Conservation (phyloP, 2,329 filamentous ascomycete genomes). For the Albifimbria verrucaria region DNA sequence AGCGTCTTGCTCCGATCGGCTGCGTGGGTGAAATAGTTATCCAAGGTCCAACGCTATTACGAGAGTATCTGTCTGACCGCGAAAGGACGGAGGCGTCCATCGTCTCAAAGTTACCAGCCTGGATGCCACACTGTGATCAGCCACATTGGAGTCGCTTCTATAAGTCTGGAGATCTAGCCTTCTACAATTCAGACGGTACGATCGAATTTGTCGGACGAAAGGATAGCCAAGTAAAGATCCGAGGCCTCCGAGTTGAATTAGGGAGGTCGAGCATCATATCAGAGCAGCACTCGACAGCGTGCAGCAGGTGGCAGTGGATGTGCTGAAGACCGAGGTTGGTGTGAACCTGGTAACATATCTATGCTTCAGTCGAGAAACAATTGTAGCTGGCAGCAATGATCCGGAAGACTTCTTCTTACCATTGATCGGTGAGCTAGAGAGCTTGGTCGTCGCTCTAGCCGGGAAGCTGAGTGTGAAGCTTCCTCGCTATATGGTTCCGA, state of each 20-base stretch:
- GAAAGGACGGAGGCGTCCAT: constrained; percentile 15
- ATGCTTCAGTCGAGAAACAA: constrained; percentile 4
- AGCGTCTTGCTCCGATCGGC: constrained; percentile 9
- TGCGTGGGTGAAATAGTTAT: constrained; percentile 15
- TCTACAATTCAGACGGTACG: constrained; percentile 26
- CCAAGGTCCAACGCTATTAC: constrained; percentile 14
- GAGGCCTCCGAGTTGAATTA: constrained; percentile 50
- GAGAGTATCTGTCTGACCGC: constrained; percentile 18
- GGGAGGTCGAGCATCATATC: constrained; percentile 10
- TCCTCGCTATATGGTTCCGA: constrained; percentile 14
- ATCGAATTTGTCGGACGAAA: constrained; percentile 44
- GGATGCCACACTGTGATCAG: constrained; percentile 11
- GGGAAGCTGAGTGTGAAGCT: constrained; percentile 10
- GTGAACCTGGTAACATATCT: constrained; percentile 6
- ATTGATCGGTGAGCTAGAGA: too few relatives aligned
- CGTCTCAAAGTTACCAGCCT: constrained; percentile 23
- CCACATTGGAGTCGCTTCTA: constrained; percentile 10
- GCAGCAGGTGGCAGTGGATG: constrained; percentile 4
- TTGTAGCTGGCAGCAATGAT: too few relatives aligned
- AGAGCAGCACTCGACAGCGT: not conserved
- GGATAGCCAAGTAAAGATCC: constrained; percentile 53
- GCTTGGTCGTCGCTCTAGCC: too few relatives aligned
- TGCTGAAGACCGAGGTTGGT: constrained; percentile 1
- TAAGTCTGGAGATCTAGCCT: constrained; percentile 19
- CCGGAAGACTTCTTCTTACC: too few relatives aligned